These are phyloP conservation scores for Sporodiniella umbellata DNA, from an alignment of 371 early-diverging fungal genomes.

Conservation along the genomic window DNA sequence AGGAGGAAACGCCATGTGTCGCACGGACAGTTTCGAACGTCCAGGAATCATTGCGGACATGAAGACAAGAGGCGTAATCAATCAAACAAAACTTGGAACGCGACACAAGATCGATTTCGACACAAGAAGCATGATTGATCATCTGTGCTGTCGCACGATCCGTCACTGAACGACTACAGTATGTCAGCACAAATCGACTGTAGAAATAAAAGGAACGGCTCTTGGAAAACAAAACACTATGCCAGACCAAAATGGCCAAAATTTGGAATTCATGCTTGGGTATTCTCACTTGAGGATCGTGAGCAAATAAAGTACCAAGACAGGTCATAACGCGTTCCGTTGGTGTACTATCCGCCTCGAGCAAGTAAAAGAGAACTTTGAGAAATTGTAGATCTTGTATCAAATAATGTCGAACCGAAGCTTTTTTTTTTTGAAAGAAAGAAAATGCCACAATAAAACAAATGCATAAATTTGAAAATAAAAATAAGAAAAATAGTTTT, in stretches of 20 bases:
- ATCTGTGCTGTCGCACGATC: neutral
- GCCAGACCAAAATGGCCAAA: slow-evolving; percentile 30
- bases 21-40: slow-evolving; percentile 67
- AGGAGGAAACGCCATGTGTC: slow-evolving; percentile 31
- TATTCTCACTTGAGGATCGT: slow-evolving; percentile 5
- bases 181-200: slow-evolving; percentile 29
- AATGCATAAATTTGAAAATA: no score
- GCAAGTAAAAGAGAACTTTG: slow-evolving; percentile 32
- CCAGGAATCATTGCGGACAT: slow-evolving; percentile 56
- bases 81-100: slow-evolving; percentile 35
- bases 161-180: slow-evolving; percentile 20
- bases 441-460: no score
- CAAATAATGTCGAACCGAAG: slow-evolving; percentile 28
- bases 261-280: slow-evolving; percentile 22
- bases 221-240: slow-evolving; percentile 13
- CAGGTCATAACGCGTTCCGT: slow-evolving; percentile 32
- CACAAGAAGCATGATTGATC: slow-evolving; percentile 18
- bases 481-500: no score
- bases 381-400: slow-evolving; percentile 31
- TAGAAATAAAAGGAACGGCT: slow-evolving; percentile 31
- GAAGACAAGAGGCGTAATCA: slow-evolving; percentile 27
- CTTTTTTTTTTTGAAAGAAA: no score
- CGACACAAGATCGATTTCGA: slow-evolving; percentile 26
- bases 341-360: slow-evolving; percentile 25
- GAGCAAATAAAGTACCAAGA: slow-evolving; percentile 27